These are phyloP conservation scores for Nothophaeocryptopus gaeumannii DNA, from an alignment of 2,329 filamentous ascomycete species.

Conservation along the genomic window DNA sequence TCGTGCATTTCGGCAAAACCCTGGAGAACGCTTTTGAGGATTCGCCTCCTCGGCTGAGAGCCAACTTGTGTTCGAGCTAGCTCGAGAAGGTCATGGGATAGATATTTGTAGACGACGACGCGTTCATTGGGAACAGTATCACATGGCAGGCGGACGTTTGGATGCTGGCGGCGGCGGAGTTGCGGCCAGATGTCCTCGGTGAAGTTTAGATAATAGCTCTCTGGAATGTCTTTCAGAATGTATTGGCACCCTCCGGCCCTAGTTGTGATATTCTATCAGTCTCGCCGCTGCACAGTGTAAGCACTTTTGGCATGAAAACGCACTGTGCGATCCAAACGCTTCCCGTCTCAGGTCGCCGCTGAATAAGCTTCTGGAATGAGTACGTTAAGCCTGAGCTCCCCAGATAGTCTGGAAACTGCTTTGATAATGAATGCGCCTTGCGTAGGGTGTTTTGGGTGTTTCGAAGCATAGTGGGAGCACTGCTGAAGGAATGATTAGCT, in stretches of 20 bases:
- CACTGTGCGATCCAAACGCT: neutral
- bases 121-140: slow-evolving; percentile 6
- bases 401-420: neutral
- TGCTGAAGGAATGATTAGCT: too few relatives aligned
- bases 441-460: too few relatives aligned
- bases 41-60: neutral
- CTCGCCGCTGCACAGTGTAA: neutral
- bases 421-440: too few relatives aligned
- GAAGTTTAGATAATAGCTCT: slow-evolving; percentile 1
- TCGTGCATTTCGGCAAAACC: slow-evolving; percentile 1
- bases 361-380: neutral
- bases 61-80: neutral
- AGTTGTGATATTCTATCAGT: neutral
- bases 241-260: neutral
- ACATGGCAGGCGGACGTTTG: slow-evolving; percentile 4
- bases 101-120: slow-evolving; percentile 9
- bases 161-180: neutral
- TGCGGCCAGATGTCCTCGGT: neutral
- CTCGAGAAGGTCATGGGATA: slow-evolving; percentile 8
- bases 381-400: neutral
- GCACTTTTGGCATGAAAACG: neutral
- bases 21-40: neutral
- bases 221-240: neutral
- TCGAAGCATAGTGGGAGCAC: too few relatives aligned
- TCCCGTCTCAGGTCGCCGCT: neutral